Evolutionary conservation across 1,139 yeast genomes (phyloP).

Genomic region (Hyphopichia wangnamkhiaoensis): DNA sequence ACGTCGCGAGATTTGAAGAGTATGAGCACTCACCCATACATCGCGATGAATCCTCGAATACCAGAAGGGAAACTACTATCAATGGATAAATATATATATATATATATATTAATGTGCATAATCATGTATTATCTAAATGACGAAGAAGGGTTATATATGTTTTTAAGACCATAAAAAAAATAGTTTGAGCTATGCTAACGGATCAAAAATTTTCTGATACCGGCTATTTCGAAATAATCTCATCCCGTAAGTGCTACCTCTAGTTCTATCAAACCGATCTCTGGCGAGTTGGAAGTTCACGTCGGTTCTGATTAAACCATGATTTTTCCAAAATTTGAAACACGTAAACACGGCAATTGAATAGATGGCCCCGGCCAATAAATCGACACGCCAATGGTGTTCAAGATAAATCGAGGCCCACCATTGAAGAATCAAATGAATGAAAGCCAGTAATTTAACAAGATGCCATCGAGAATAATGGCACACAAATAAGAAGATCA

Average conservation of each 20-base stretch:
- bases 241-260: constrained; percentile 17
- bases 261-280: constrained; percentile 9
- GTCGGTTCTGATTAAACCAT: constrained; percentile 12
- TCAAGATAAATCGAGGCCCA: constrained; percentile 19
- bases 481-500: constrained; percentile 15
- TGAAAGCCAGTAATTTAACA: constrained; percentile 11
- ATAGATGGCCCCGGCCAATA: constrained; percentile 15
- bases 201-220: constrained; percentile 15
- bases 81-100: too few species aligned
- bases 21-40: too few species aligned
- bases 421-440: constrained; percentile 16
- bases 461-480: constrained; percentile 13
- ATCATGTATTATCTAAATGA: too few species aligned
- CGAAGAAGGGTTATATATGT: background rate
- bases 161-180: too few species aligned
- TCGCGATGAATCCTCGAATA: too few species aligned
- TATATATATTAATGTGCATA: too few species aligned
- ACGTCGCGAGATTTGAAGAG: too few species aligned
- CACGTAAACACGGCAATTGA: constrained; percentile 13
- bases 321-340: constrained; percentile 10
- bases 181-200: constrained; percentile 6
- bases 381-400: constrained; percentile 19
- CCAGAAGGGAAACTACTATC: too few species aligned
- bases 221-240: constrained; percentile 14
- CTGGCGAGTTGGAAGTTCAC: constrained; percentile 13